A percentile compares a stretch with the other conserved stretches of the same genome.
Evolutionary conservation across 169 alveolate genomes (phyloP).

Genomic region (Amoebophrya sp.): DNA sequence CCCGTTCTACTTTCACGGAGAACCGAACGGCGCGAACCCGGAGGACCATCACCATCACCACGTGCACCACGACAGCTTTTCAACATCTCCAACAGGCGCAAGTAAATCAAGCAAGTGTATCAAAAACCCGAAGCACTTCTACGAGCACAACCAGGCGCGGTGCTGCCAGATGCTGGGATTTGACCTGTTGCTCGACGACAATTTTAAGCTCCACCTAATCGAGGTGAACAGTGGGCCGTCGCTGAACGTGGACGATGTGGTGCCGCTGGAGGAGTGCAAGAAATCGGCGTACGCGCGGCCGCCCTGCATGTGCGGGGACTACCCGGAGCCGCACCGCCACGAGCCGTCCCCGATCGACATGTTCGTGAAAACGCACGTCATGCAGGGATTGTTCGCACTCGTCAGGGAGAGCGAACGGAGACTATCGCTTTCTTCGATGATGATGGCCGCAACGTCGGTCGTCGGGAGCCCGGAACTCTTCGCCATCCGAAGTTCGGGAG

Average conservation of each 20-base stretch:
- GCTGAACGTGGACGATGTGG: background rate
- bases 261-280: background rate
- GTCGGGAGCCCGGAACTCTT: no score
- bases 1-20: background rate
- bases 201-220: background rate
- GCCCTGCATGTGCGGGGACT: background rate
- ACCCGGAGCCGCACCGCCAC: background rate
- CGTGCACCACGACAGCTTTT: background rate
- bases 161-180: background rate
- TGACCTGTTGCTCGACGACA: background rate
- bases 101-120: background rate
- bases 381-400: background rate
- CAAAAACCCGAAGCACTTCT: background rate
- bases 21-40: background rate
- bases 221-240: background rate
- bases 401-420: background rate
- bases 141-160: background rate
- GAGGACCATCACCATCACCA: background rate
- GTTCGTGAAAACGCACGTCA: background rate
- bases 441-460: no score
- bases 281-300: background rate
- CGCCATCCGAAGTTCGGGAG: no score
- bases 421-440: no score
- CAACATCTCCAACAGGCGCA: background rate
- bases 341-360: background rate